Evolutionary conservation across 768 basidiomycete species (phyloP).

Genomic region (Fomitopsis pulvina): DNA sequence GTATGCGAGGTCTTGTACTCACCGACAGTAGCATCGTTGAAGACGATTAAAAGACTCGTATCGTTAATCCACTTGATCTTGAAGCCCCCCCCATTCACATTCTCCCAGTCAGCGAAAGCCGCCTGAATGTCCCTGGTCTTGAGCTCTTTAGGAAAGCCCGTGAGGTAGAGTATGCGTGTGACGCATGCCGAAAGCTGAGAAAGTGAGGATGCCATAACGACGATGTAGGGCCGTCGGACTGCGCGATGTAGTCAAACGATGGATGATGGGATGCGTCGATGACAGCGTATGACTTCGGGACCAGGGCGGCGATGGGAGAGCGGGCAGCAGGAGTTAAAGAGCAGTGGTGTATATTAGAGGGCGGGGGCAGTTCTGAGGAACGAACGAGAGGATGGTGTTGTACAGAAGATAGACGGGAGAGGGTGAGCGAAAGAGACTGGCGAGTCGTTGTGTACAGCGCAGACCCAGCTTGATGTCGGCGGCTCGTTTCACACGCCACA

Average conservation of each 20-base stretch:
- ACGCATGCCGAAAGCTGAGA: constrained; percentile 89
- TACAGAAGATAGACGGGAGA: constrained; percentile 16
- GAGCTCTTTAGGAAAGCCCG: constrained; percentile 91
- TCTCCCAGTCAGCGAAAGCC: constrained; percentile 88
- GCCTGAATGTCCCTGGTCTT: constrained; percentile 96
- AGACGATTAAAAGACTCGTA: constrained; percentile 91
- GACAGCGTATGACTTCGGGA: background rate
- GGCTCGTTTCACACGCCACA: constrained; percentile 5
- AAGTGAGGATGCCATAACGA: constrained; percentile 60
- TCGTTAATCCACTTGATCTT: constrained; percentile 99
- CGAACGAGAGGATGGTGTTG: constrained; percentile 18
- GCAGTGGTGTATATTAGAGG: constrained; percentile 14
- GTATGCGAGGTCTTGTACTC: constrained; percentile 27
- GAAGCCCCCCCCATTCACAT: constrained; percentile 84
- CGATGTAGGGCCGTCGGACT: background rate
- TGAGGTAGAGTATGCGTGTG: constrained; percentile 88
- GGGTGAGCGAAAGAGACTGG: constrained; percentile 2
- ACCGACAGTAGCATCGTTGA: constrained; percentile 87
- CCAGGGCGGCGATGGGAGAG: background rate
- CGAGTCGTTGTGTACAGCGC: background rate
- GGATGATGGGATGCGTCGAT: background rate
- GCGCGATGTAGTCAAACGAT: background rate
- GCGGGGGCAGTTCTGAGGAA: constrained; percentile 3
- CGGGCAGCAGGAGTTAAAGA: constrained; percentile 9
- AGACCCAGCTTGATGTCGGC: constrained; percentile 2